Evolutionary conservation across 148 eudicot species (phyloP), one percentile per base, ranked within the genome.

Genomic region (Spergularia bocconei): DNA sequence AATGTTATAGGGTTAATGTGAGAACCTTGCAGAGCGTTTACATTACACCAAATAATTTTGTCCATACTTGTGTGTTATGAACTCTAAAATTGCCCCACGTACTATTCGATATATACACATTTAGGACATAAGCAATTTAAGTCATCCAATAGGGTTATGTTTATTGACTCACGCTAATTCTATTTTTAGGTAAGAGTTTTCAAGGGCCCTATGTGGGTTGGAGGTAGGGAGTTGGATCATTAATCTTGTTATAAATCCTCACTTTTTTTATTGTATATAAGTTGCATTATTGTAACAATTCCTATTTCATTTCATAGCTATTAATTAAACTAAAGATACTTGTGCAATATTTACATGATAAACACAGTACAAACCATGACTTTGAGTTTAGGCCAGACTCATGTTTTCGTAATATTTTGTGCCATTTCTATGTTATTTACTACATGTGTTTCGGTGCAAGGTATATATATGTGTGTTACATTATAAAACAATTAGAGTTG

Each of bases 221-320:
- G 55, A 77, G 29, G 69, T 70, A 38, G 69, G 80, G 29, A 53
- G 79, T 77, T 77, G 69, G 63, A 23, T 41, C 61, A 51, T 77
- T 77, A 67, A 16, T 75, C 65, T 50, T 20, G 2, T 14, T 17
- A 65, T 63, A 17, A 70, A 3, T 51, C 69, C 17, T 50, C 13
- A 4, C 71, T n/a, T 61, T 36, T 66, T 29, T 48, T 4, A 6
- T 33, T 16, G 1, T 17, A 29, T 50, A 69, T 77, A 29, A 63
- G 14, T 52, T 59, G 5, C 12, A 39, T 57, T 7, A 25, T 63
- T 56, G 12, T 6, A 17, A 6, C 50, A 36, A 36, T 29, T 29
- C 36, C 36, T 29, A 39, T 57, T 38, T 41, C 17, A 70, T 55
- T 33, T 70, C 20, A 39, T 53, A 11, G 15, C 41, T 19, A 2